phyloP scores from a whole-genome alignment of 768 basidiomycete species.

The Tricholoma matsutake region DNA sequence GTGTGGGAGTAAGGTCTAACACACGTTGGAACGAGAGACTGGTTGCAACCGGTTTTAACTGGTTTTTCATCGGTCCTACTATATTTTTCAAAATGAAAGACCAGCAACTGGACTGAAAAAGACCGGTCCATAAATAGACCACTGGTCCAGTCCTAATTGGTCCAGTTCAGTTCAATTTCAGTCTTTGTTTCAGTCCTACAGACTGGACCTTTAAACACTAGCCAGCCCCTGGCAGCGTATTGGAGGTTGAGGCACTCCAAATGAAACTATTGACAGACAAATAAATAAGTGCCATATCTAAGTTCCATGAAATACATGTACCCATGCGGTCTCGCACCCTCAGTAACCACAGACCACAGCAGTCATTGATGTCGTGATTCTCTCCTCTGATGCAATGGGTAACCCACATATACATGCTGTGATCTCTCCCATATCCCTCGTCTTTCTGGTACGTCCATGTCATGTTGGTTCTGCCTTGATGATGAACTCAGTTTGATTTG shows the following conservation, averaged over 20 bases:
- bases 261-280: neutral
- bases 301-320: neutral
- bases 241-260: neutral
- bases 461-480: too few species aligned
- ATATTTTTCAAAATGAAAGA: too few species aligned
- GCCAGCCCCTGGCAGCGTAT: neutral
- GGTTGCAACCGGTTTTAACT: too few species aligned
- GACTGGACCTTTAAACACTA: too few species aligned
- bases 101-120: too few species aligned
- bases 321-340: neutral
- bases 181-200: too few species aligned
- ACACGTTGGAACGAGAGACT: too few species aligned
- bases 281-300: neutral
- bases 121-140: too few species aligned
- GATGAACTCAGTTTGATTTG: neutral
- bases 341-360: neutral
- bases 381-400: neutral
- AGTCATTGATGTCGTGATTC: neutral
- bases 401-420: neutral
- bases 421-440: neutral
- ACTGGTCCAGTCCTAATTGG: too few species aligned
- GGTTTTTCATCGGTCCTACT: too few species aligned
- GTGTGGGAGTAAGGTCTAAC: too few species aligned
- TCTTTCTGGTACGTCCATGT: neutral
- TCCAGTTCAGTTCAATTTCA: too few species aligned